A percentile compares a stretch with the other conserved stretches of the same genome.
phyloP scores from a whole-genome alignment of 116 monocot genomes.

The Phalaenopsis hybrid region DNA sequence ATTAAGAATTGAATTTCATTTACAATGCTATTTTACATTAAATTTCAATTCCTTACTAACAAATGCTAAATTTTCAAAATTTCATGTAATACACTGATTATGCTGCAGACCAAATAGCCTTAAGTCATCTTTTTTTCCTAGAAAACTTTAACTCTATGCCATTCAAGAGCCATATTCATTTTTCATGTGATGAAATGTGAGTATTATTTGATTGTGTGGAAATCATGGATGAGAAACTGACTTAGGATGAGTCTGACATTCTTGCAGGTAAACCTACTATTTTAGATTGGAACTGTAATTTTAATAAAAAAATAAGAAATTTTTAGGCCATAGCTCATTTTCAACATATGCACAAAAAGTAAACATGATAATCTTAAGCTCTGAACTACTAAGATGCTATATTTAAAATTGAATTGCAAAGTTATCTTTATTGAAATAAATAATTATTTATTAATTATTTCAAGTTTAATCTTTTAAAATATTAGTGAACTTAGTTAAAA shows the following conservation, averaged over 20 bases:
- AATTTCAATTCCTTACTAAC: too few species aligned
- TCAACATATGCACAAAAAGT: slow-evolving; percentile 1
- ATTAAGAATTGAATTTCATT: too few species aligned
- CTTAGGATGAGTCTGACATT: not conserved
- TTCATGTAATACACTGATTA: too few species aligned
- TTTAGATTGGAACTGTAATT: not conserved
- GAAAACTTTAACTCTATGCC: not conserved
- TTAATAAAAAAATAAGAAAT: slow-evolving; percentile 1
- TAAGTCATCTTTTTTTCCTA: not conserved
- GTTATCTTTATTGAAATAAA: not conserved
- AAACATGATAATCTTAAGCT: not conserved
- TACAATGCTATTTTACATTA: too few species aligned
- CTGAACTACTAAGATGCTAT: not conserved
- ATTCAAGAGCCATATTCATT: not conserved
- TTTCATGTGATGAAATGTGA: not conserved
- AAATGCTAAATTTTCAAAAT: too few species aligned
- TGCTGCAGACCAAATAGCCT: too few species aligned
- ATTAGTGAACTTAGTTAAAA: too few species aligned
- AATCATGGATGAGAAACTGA: not conserved
- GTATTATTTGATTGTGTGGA: not conserved
- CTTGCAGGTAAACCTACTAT: not conserved
- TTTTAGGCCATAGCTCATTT: not conserved
- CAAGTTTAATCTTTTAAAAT: too few species aligned
- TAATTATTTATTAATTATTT: too few species aligned
- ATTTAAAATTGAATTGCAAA: not conserved